phyloP scores from a whole-genome alignment of 352 stramenopile genomes.

The Globisporangium polare region DNA sequence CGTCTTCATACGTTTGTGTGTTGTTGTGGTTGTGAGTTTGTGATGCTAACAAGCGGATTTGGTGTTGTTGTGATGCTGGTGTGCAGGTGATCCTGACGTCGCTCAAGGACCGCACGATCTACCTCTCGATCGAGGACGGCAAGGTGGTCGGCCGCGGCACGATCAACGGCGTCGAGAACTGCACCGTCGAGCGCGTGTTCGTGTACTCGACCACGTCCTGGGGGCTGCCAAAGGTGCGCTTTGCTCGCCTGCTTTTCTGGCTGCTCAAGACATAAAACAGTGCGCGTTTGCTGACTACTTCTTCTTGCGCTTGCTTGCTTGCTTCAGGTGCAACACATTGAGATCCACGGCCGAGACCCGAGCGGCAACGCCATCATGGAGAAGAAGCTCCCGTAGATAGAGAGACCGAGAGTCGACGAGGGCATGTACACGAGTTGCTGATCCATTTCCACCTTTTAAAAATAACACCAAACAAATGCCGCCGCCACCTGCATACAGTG shows the following conservation, averaged over 20 bases:
- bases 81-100: conserved; percentile 58
- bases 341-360: conserved; percentile 79
- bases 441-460: neutral
- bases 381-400: conserved; percentile 76
- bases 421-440: neutral
- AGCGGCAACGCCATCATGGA: conserved; percentile 68
- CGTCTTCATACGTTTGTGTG: neutral
- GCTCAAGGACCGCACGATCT: conserved; percentile 80
- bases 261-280: neutral
- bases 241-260: neutral
- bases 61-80: neutral
- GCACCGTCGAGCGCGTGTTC: conserved; percentile 76
- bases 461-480: neutral
- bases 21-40: neutral
- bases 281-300: neutral
- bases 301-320: no score
- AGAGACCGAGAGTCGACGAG: neutral
- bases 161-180: conserved; percentile 73
- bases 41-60: neutral
- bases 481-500: neutral
- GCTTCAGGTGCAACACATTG: conserved; percentile 73
- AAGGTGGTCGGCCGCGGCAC: conserved; percentile 62
- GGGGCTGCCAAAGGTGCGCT: conserved; percentile 70
- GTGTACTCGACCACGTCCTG: conserved; percentile 83
- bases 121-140: conserved; percentile 69